Conservation (phyloP, 345 rosid genomes). For the Boechera retrofracta region DNA sequence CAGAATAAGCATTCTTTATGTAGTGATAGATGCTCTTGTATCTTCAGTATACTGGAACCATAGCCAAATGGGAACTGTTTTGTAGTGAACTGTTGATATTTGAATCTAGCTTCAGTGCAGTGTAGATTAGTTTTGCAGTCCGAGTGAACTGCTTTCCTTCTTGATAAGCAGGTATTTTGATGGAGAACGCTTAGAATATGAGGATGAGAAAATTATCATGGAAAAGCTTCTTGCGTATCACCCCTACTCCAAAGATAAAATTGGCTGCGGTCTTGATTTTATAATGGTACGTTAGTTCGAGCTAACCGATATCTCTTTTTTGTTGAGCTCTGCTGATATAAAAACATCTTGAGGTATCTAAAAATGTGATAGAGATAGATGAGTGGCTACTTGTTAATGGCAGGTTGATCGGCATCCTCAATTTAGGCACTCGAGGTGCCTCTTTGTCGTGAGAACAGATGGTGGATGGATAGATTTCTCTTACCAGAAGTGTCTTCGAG, state of each 20-base stretch:
- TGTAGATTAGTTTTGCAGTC: background rate
- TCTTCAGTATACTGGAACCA: constrained; percentile 5
- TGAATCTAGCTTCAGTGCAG: constrained; percentile 19
- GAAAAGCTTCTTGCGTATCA: constrained; percentile 79
- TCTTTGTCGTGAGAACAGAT: constrained; percentile 91
- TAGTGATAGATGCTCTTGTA: background rate
- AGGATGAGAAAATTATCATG: constrained; percentile 63
- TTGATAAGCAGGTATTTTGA: constrained; percentile 64
- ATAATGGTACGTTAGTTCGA: constrained; percentile 62
- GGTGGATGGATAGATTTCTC: constrained; percentile 98
- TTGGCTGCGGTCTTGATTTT: constrained; percentile 79
- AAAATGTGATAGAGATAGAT: background rate
- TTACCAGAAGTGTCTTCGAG: constrained; percentile 88
- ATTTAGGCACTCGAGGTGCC: constrained; percentile 79
- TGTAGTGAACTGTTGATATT: background rate
- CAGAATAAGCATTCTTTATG: background rate
- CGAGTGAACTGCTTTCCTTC: background rate
- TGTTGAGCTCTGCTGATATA: background rate
- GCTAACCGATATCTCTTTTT: constrained; percentile 12
- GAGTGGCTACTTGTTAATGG: constrained; percentile 28
- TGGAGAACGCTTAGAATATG: constrained; percentile 66
- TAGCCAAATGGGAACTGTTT: background rate
- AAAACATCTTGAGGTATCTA: background rate
- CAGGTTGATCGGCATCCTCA: constrained; percentile 95
- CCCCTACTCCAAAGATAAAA: constrained; percentile 79